Conservation (phyloP, 768 basidiomycete genomes). For the Trametopsis cervina region DNA sequence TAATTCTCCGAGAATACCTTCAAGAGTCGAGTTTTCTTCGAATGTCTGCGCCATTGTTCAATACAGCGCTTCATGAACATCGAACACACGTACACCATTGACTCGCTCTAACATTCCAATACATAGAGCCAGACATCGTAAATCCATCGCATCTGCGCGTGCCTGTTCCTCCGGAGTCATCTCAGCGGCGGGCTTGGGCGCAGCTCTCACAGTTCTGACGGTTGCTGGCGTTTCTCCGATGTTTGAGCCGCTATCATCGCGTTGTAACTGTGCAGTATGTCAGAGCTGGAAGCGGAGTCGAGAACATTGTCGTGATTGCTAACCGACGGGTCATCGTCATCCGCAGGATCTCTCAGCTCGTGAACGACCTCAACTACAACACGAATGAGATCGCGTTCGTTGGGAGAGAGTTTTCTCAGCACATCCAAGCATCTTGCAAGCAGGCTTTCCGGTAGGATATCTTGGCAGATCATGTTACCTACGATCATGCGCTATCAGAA, state of each 20-base stretch:
- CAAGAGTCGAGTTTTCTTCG: slow-evolving; percentile 63
- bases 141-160: slow-evolving; percentile 55
- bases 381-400: slow-evolving; percentile 80
- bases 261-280: slow-evolving; percentile 21
- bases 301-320: slow-evolving; percentile 1
- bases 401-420: slow-evolving; percentile 59
- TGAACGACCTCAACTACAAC: slow-evolving; percentile 85
- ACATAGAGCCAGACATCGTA: slow-evolving; percentile 70
- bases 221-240: slow-evolving; percentile 25
- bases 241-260: slow-evolving; percentile 30
- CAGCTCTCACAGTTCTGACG: slow-evolving; percentile 16
- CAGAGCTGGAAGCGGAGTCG: background rate
- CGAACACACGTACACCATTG: slow-evolving; percentile 53
- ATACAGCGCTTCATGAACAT: slow-evolving; percentile 12
- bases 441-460: slow-evolving; percentile 59
- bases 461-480: slow-evolving; percentile 80
- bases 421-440: slow-evolving; percentile 79
- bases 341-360: slow-evolving; percentile 59
- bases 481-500: slow-evolving; percentile 3
- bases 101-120: slow-evolving; percentile 84
- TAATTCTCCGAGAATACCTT: slow-evolving; percentile 67
- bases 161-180: slow-evolving; percentile 55
- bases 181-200: slow-evolving; percentile 30
- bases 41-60: slow-evolving; percentile 31
- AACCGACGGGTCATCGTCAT: slow-evolving; percentile 29